Percentiles rank a stretch among this genome's conserved stretches.
These are phyloP conservation scores for Leptographium galeiforme DNA, from an alignment of 2,329 filamentous ascomycete genomes.

Conservation along the genomic window DNA sequence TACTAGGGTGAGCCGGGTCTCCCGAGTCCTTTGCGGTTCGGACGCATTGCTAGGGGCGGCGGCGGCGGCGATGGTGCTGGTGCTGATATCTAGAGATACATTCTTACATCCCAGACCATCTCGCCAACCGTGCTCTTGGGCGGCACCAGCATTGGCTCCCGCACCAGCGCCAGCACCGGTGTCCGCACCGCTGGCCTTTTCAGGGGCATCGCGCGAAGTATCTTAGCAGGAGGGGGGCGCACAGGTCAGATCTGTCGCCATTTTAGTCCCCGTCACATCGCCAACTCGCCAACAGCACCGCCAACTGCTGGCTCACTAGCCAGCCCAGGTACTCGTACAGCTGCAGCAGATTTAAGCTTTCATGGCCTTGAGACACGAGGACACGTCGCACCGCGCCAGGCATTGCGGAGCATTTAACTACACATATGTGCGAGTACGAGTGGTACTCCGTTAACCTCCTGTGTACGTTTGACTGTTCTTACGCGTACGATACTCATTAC, in stretches of 20 bases:
- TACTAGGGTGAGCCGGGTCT: conserved; percentile 1
- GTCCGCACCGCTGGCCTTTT: not conserved
- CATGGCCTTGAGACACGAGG: not conserved
- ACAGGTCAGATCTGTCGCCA: conserved; percentile 5
- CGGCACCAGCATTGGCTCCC: not conserved
- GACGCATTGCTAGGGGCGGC: not conserved
- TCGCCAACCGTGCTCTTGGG: not conserved
- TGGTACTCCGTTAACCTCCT: not conserved
- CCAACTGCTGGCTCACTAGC: not conserved
- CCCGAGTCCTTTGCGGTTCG: not conserved
- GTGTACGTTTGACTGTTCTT: too few relatives aligned
- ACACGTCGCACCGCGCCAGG: not conserved
- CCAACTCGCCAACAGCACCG: conserved; percentile 4
- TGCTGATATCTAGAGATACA: not conserved
- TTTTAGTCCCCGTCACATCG: conserved; percentile 8
- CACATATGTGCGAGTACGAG: not conserved
- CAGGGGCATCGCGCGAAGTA: conserved; percentile 1
- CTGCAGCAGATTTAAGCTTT: conserved; percentile 4
- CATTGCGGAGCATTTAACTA: not conserved
- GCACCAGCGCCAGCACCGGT: conserved; percentile 2
- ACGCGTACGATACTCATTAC: too few relatives aligned
- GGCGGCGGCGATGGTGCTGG: not conserved
- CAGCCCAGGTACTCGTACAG: not conserved
- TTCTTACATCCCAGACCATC: not conserved
- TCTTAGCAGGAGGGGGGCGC: not conserved